These are phyloP conservation scores for Malassezia restricta DNA, from an alignment of 1,284 basidiomycete genomes.

Conservation along the genomic window DNA sequence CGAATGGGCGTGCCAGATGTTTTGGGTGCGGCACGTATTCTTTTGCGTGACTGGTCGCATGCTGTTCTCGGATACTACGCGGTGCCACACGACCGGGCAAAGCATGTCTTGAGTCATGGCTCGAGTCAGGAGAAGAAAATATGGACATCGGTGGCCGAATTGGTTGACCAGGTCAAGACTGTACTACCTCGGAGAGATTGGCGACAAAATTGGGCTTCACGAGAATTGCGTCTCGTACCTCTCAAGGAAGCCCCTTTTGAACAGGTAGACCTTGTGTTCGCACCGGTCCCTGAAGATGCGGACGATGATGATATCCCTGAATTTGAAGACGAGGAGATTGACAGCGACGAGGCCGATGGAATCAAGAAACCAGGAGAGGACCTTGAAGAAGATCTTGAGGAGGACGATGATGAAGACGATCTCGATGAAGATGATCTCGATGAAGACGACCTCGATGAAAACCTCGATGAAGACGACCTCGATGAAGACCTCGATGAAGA, in stretches of 20 bases:
- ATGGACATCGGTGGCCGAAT: constrained; percentile 16
- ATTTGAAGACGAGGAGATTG: constrained; percentile 23
- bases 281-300: constrained; percentile 14
- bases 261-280: constrained; percentile 15
- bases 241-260: constrained; percentile 23
- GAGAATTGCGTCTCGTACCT: constrained; percentile 27
- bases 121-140: constrained; percentile 16
- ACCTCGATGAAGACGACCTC: constrained; percentile 18
- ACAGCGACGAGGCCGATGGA: constrained; percentile 19
- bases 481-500: constrained; percentile 19
- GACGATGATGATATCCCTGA: constrained; percentile 26
- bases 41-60: constrained; percentile 41
- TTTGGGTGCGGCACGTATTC: constrained; percentile 27
- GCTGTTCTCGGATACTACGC: constrained; percentile 36
- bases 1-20: constrained; percentile 33
- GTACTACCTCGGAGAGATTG: constrained; percentile 26
- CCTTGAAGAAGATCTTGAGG: constrained; percentile 21
- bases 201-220: constrained; percentile 24
- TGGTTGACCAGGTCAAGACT: background rate
- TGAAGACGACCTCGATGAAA: constrained; percentile 18
- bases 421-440: constrained; percentile 26
- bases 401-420: constrained; percentile 26
- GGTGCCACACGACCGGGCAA: constrained; percentile 15
- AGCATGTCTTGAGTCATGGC: constrained; percentile 5
- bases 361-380: constrained; percentile 16